Base-by-base conservation (phyloP, 306 rosid species). In the Lathyrus aphaca region DNA sequence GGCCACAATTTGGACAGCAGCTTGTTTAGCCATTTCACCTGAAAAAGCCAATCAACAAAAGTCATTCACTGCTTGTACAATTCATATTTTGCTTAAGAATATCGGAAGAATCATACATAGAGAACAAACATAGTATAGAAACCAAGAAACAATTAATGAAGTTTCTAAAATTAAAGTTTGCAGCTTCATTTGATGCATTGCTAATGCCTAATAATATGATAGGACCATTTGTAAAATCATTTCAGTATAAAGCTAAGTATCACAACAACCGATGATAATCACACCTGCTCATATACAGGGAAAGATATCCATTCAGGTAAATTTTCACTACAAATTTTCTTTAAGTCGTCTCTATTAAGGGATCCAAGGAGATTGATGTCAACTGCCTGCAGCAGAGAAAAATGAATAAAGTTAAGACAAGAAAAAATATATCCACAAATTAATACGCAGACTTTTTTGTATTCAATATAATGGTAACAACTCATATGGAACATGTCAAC, bases 21-120 rank as follows among this genome's bases (percentile, higher is more conserved):
- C 90, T 90, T 93, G 88, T 93, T 93, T 60, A 93, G 79, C 98
- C 98, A 93, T 82, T 93, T 93, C 77, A 88, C 98, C 98, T 90
- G 87, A 77, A 81, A 77, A 48, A 63, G 16, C 54, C 86, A 58
- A 82, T 53, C 39, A 56, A 56, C 16, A 75, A 73, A 53, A 37
- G 39, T 56, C 39, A 56, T 27, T 6, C 18, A 56, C 18, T 19
- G 58, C 30, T 51, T 54, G 23, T 53, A 9, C 59, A 53, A 19
- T 53, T 32, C 59, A 51, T 10, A 19, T 19, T 53, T 53, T 21
- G 35, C 60, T 54, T 54, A 11, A 54, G 5, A 54, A 54, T 54
- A 54, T 11, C 5, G 32, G 37, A 50, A 59, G 64, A 27, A 19
- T 59, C 72, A 80, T 76, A 44, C 66, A 75, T 29, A 51, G 54